Percentiles rank a stretch among this genome's conserved stretches.
Conservation (phyloP, 2,329 filamentous ascomycete species). For the Botrytis aclada region DNA sequence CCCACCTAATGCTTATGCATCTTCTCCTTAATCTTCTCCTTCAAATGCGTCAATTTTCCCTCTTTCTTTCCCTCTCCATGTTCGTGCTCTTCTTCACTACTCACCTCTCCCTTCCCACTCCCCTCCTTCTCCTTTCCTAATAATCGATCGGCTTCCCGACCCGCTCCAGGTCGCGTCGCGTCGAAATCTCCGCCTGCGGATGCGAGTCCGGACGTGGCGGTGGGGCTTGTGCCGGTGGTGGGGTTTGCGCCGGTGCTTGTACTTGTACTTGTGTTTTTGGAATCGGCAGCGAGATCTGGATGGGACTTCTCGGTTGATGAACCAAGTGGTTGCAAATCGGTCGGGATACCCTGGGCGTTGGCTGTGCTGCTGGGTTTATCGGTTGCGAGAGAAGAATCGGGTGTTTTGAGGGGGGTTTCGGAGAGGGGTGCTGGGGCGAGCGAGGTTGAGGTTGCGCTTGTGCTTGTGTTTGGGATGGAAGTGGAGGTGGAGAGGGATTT, state of each 20-base stretch:
- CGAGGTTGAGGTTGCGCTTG: too few species aligned
- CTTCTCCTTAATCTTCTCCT: slow-evolving; percentile 68
- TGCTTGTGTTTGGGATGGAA: too few species aligned
- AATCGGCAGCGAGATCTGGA: too few species aligned
- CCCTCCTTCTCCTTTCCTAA: slow-evolving; percentile 36
- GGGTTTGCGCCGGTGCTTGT: too few species aligned
- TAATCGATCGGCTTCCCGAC: slow-evolving; percentile 61
- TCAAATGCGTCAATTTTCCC: slow-evolving; percentile 51
- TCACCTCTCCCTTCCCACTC: not conserved
- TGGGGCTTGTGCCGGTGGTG: too few species aligned
- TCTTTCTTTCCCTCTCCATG: slow-evolving; percentile 26
- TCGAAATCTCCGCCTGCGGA: slow-evolving; percentile 68
- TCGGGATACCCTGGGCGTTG: too few species aligned
- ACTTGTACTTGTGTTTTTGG: too few species aligned
- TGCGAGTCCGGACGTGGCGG: too few species aligned
- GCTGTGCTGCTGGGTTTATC: slow-evolving; percentile 29
- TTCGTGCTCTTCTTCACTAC: slow-evolving; percentile 19
- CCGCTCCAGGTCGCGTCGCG: slow-evolving; percentile 60
- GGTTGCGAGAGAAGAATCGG: too few species aligned
- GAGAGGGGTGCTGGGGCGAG: too few species aligned
- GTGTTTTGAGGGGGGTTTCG: too few species aligned
- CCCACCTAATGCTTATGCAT: slow-evolving; percentile 46
- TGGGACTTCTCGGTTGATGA: too few species aligned
- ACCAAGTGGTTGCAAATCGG: not conserved
- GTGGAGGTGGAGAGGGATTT: not conserved